Evolutionary conservation across 441 rosid genomes (phyloP), one percentile per base, ranked within the genome.

Genomic region (Syzygium syzygioides): DNA sequence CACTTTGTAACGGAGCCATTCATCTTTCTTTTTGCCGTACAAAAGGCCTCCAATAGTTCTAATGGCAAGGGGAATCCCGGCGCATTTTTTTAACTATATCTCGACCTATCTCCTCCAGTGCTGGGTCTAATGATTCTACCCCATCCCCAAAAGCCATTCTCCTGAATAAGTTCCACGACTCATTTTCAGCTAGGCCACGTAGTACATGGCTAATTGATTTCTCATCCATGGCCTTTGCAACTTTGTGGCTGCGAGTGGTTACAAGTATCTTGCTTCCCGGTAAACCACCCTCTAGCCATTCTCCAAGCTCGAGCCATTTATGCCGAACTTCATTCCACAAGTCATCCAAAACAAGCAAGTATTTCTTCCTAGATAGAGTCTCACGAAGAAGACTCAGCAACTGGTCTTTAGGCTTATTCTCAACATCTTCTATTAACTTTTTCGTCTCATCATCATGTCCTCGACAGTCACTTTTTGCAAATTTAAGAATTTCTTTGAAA

Each of bases 311-410:
- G 1, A 11, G 2, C 30, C 64, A 59, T 59, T 59, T 3, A 4
- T 0, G 1, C 30, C 30, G 64, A 59, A 0, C 3, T 11, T 11
- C 30, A 59, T 59, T 59, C 64, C 30, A 59, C 64, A 26, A 2
- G 64, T 59, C 64, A 59, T 59, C 64, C 64, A 59, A 59, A 25
- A 26, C 64, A 59, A 59, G 64, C 6, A 59, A 26, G 15, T 59
- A 59, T 59, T 59, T 59, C 30, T 26, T 26, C 30, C 0, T 0
- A 2, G 0, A 0, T 59, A 59, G 2, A 11, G 3, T 26, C 30
- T 26, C 1, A 59, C 0, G 0, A 26, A 57, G 64, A 59, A 59
- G 64, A 0, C 0, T 0, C 0, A 0, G 15, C 64, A 57, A 57
- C 0, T 25, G 0, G 1, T 4, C 14, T 2, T 0, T 0, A 25